These are phyloP conservation scores for Coniophora puteana DNA, from an alignment of 1,284 basidiomycete genomes.

Conservation along the genomic window DNA sequence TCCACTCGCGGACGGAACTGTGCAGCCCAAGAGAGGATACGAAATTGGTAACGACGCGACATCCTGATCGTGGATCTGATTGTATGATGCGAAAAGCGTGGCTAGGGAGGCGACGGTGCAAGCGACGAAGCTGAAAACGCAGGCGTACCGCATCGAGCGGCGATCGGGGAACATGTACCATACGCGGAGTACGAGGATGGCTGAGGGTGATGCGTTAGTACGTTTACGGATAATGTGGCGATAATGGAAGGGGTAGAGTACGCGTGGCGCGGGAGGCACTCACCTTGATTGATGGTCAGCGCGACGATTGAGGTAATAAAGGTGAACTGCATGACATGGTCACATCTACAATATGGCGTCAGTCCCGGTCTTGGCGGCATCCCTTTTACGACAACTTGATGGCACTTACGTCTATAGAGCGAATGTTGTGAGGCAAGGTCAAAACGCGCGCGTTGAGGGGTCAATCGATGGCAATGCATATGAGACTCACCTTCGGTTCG, in stretches of 20 bases:
- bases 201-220: constrained; percentile 8
- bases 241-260: neutral
- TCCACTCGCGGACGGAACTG: constrained; percentile 13
- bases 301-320: constrained; percentile 11
- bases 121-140: constrained; percentile 13
- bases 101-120: constrained; percentile 4
- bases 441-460: neutral
- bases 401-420: neutral
- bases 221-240: neutral
- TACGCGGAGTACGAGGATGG: constrained; percentile 24
- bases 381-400: neutral
- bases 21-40: constrained; percentile 12
- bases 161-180: constrained; percentile 25
- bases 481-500: constrained; percentile 1
- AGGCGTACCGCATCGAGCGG: constrained; percentile 10
- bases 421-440: neutral
- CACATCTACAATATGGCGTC: constrained; percentile 13
- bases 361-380: neutral
- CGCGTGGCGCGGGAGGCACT: neutral
- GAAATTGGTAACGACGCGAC: neutral
- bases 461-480: neutral
- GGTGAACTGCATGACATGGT: constrained; percentile 8
- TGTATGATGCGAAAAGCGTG: neutral
- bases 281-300: constrained; percentile 20
- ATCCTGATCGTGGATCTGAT: neutral